These are phyloP conservation scores for Ustilago lituana DNA, from an alignment of 1,284 basidiomycete species.

Conservation along the genomic window DNA sequence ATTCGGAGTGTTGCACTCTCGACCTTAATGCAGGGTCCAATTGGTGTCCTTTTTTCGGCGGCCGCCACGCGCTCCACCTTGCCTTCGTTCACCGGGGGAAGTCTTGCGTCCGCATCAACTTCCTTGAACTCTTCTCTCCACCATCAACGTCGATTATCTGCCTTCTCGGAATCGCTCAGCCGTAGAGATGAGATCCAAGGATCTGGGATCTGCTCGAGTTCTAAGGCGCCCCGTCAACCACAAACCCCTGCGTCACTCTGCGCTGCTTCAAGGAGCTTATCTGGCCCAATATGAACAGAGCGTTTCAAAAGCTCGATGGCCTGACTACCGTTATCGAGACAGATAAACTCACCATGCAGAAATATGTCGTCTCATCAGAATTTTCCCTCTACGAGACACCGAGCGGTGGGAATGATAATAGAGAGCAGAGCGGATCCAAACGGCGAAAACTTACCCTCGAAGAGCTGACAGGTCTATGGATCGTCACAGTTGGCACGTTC, in stretches of 20 bases:
- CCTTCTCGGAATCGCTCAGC: too few species aligned
- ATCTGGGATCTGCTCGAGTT: too few species aligned
- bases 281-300: slow-evolving; percentile 6
- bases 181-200: too few species aligned
- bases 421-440: background rate
- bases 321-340: slow-evolving; percentile 16
- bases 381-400: background rate
- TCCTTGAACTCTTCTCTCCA: background rate
- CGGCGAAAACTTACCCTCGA: background rate
- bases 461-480: slow-evolving; percentile 1
- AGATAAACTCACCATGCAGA: background rate
- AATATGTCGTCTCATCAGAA: slow-evolving; percentile 5
- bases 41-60: too few species aligned
- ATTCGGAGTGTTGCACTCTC: slow-evolving; percentile 9
- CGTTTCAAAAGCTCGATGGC: slow-evolving; percentile 9
- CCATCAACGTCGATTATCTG: background rate
- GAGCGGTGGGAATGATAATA: background rate
- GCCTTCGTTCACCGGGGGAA: too few species aligned
- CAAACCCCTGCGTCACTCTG: too few species aligned
- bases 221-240: too few species aligned
- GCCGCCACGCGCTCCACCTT: too few species aligned
- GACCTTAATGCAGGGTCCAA: slow-evolving; percentile 23
- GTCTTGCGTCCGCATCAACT: too few species aligned
- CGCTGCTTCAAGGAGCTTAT: too few species aligned
- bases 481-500: slow-evolving; percentile 14